Base-by-base conservation (phyloP, 306 rosid species). In the Prunus mira region DNA sequence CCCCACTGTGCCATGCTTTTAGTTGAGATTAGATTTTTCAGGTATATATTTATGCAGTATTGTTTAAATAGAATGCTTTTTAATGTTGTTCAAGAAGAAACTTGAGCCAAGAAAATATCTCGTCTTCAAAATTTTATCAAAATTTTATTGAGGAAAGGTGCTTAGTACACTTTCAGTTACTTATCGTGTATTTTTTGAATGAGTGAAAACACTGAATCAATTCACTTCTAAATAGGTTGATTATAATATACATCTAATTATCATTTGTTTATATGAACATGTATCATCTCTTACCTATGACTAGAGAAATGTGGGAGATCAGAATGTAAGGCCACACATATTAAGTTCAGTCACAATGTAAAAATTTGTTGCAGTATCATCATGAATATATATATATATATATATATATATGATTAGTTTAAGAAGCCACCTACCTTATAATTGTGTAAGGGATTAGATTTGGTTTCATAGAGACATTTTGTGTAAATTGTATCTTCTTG, bases 1-100 rank as follows among this genome's bases (percentile, higher is more conserved):
- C 84, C 28, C n/a, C 14, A 43, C 51, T 60, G 17, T 71, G 52
- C 47, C 38, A 10, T 69, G 71, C 71, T 75, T 82, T 9, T 80
- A 64, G 34, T 60, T 63, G 47, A 45, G 66, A 38, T 34, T 24
- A 5, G 12, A 51, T 22, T 55, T 2, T 22, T 74, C 2, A 41
- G 19, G 46, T 18, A 46, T 49, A 27, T 9, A 66, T 19, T 32
- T 22, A 25, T 41, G 28, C 7, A 34, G 17, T 28, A n/a, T 68
- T 64, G 46, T 28, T 47, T 66, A 46, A 7, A 63, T 43, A 22
- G 41, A 57, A 15, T 72, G 58, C 66, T 56, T 4, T 3, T 24
- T 47, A 56, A n/a, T 20, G 54, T 24, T 34, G 6, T 32, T 32
- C 19, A n/a, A n/a, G 47, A 34, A 71, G 43, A 55, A 38, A 54